A percentile compares a stretch with the other conserved stretches of the same genome.
These are phyloP conservation scores for Penicillium crustosum DNA, from an alignment of 2,329 filamentous ascomycete species.

Conservation along the genomic window DNA sequence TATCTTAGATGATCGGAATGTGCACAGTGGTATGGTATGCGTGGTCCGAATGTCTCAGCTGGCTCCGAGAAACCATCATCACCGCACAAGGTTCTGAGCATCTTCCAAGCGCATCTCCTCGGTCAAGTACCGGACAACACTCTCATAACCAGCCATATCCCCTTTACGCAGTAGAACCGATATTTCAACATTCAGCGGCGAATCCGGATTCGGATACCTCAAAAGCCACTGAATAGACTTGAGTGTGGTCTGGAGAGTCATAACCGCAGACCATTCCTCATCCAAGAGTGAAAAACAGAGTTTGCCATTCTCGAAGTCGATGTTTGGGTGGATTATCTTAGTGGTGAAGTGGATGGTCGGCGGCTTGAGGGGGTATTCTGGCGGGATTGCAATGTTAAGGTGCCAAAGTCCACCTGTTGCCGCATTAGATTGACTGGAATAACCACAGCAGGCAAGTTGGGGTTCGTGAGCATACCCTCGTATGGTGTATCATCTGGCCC, in stretches of 20 bases:
- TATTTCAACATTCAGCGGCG: slow-evolving; percentile 51
- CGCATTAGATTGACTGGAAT: slow-evolving; percentile 1
- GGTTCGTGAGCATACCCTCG: slow-evolving; percentile 48
- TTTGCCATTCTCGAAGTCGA: slow-evolving; percentile 72
- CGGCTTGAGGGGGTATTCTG: slow-evolving; percentile 74
- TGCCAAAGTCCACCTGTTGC: slow-evolving; percentile 72
- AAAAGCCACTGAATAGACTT: slow-evolving; percentile 50
- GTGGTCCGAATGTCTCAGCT: neutral
- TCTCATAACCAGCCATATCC: slow-evolving; percentile 47
- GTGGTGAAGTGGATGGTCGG: slow-evolving; percentile 81
- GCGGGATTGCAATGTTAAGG: slow-evolving; percentile 72
- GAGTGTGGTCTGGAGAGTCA: slow-evolving; percentile 56
- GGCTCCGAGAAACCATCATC: neutral
- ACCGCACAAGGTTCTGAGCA: slow-evolving; percentile 14
- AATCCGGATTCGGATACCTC: slow-evolving; percentile 47
- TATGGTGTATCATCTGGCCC: slow-evolving; percentile 60
- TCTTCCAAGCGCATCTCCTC: slow-evolving; percentile 48
- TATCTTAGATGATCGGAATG: slow-evolving; percentile 4
- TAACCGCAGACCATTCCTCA: slow-evolving; percentile 74
- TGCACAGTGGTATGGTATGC: slow-evolving; percentile 4
- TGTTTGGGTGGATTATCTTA: slow-evolving; percentile 81
- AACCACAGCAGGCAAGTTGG: too few species aligned
- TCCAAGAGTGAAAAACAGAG: slow-evolving; percentile 88
- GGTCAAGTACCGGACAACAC: slow-evolving; percentile 50
- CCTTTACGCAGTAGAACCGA: slow-evolving; percentile 48